phyloP scores from a whole-genome alignment of 73 alveolate genomes.

The Paramecium caudatum region DNA sequence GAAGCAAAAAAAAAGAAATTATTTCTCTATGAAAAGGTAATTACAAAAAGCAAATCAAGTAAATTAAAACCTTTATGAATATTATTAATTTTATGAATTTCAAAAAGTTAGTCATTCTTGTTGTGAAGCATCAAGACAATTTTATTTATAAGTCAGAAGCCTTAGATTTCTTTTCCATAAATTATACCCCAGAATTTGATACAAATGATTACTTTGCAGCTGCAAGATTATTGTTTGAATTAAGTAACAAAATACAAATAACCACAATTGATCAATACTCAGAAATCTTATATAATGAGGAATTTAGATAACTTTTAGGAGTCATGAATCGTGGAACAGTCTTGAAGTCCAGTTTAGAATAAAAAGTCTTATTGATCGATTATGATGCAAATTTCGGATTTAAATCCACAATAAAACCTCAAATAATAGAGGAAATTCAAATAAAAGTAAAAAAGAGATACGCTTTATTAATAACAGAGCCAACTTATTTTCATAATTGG shows the following conservation, averaged over 20 bases:
- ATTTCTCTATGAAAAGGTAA: background rate
- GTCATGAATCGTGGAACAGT: background rate
- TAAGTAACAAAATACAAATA: background rate
- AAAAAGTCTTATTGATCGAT: background rate
- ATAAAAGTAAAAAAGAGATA: conserved; percentile 9
- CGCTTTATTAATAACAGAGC: conserved; percentile 37
- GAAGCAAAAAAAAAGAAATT: background rate
- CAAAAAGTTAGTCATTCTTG: background rate
- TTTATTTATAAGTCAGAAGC: background rate
- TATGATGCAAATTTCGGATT: background rate
- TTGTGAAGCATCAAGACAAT: background rate
- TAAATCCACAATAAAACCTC: background rate
- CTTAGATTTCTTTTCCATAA: background rate
- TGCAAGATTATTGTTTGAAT: background rate
- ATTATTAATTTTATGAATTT: background rate
- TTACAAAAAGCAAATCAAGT: conserved; percentile 8
- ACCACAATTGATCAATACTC: background rate
- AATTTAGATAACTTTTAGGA: conserved; percentile 20
- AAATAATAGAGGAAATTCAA: background rate
- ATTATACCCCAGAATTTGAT: conserved; percentile 24
- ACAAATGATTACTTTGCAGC: conserved; percentile 54
- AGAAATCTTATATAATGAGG: background rate
- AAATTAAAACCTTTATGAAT: conserved; percentile 12
- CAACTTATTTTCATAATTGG: background rate
- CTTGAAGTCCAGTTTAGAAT: background rate